Evolutionary conservation across 2,329 filamentous ascomycete species (phyloP), one percentile per base, ranked within the genome.

Genomic region (Clarireedia paspali): DNA sequence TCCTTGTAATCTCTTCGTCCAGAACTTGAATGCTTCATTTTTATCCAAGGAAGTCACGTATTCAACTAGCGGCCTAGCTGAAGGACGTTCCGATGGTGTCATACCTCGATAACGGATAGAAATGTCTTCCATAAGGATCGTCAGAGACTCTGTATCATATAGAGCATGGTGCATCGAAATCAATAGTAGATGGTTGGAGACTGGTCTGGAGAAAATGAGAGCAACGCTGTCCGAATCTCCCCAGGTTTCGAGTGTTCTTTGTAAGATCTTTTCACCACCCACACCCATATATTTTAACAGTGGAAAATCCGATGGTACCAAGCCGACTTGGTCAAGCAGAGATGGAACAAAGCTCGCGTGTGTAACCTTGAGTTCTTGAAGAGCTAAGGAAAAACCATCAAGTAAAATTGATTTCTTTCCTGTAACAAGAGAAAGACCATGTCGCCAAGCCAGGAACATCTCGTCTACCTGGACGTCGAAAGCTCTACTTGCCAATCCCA

Each of bases 141-240:
- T 36, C n/a, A 52, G 14, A 34, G 17, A 20, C 14, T 52, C 26
- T 4, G 12, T 38, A 50, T 82, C 79, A 56, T 82, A 82, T 0
- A 81, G 64, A 3, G 75, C 76, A 60, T 82, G 79, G 15, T 52
- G 50, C 38, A 52, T 52, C 15, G 39, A 52, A 6, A 52, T 52
- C 23, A 52, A 9, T 7, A 52, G 50, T 1, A 52, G 9, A 12
- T 38, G 20, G 7, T 45, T 52, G 9, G 50, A 26, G 1, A 1
- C 6, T 44, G 40, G 17, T 20, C 40, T 27, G 9, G 24, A 20
- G 39, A 52, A 52, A 27, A 52, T 42, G 9, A 55, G 46, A 1
- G 34, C 27, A 9, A 55, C 9, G 6, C 34, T 50, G n/a, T 47
- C 27, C n/a, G 51, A 47, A 26, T 53, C 44, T 23, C 40, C 42